phyloP scores from a whole-genome alignment of 768 basidiomycete species.

The Hygrophorus pudorinus region DNA sequence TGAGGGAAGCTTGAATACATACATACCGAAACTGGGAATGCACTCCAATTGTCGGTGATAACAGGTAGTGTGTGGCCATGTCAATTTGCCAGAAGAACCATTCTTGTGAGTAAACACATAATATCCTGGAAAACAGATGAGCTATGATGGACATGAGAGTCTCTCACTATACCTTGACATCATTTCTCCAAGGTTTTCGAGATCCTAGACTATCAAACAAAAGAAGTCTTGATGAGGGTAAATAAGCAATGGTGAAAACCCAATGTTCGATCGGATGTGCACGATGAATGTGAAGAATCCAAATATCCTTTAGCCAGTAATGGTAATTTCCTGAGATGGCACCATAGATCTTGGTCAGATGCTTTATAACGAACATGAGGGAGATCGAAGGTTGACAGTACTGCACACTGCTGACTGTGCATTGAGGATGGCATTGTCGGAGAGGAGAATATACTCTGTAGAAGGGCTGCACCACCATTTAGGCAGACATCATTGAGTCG shows the following conservation, averaged over 20 bases:
- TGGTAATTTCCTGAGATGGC: not conserved
- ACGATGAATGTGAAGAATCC: constrained; percentile 29
- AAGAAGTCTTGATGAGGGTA: constrained; percentile 7
- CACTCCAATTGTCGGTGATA: constrained; percentile 10
- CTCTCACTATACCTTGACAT: constrained; percentile 4
- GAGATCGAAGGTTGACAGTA: constrained; percentile 15
- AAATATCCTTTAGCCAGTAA: constrained; percentile 22
- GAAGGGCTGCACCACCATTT: constrained; percentile 15
- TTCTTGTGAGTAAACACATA: constrained; percentile 1
- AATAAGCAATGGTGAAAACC: constrained; percentile 18
- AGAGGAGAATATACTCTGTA: constrained; percentile 7
- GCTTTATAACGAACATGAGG: constrained; percentile 9
- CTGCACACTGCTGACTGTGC: not conserved
- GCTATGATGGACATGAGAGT: not conserved
- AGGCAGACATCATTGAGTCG: constrained; percentile 18
- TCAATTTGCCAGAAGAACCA: constrained; percentile 7
- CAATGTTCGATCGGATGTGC: constrained; percentile 17
- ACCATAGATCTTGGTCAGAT: constrained; percentile 15
- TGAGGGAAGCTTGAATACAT: not conserved
- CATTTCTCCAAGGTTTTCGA: constrained; percentile 3
- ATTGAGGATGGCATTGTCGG: not conserved
- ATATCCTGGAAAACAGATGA: constrained; percentile 5
- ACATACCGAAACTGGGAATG: constrained; percentile 5
- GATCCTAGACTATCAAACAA: constrained; percentile 24
- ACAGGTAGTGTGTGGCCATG: constrained; percentile 4